These are phyloP conservation scores for Rhizopus microsporus DNA, from an alignment of 371 early-diverging fungal genomes.

Conservation along the genomic window DNA sequence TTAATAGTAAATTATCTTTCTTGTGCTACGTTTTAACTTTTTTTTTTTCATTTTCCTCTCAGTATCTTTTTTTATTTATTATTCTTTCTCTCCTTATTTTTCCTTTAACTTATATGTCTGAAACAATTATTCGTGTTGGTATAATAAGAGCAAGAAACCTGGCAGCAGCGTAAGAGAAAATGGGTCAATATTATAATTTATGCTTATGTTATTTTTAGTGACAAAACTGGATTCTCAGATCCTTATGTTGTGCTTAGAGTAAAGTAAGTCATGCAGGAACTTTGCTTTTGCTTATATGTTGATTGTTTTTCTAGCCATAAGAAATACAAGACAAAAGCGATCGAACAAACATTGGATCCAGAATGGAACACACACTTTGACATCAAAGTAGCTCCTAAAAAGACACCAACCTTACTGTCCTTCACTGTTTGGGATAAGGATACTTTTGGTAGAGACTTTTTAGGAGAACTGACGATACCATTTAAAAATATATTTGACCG, in stretches of 20 bases:
- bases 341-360: conserved; percentile 72
- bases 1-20: too few species aligned
- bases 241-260: conserved; percentile 58
- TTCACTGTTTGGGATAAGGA: conserved; percentile 68
- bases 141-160: conserved; percentile 29
- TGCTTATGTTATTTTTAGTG: conserved; percentile 22
- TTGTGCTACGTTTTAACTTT: too few species aligned
- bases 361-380: conserved; percentile 77
- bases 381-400: conserved; percentile 51
- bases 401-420: conserved; percentile 43
- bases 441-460: conserved; percentile 59
- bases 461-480: conserved; percentile 64
- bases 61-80: background rate
- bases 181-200: background rate
- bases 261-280: conserved; percentile 23
- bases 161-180: conserved; percentile 37
- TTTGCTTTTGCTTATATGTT: background rate
- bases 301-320: conserved; percentile 48
- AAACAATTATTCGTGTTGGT: conserved; percentile 31
- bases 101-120: conserved; percentile 20
- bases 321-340: conserved; percentile 67
- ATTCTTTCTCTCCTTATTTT: conserved; percentile 4
- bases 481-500: conserved; percentile 59
- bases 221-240: conserved; percentile 64
- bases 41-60: too few species aligned